These are phyloP conservation scores for Pseudogymnoascus verrucosus DNA, from an alignment of 2,329 filamentous ascomycete species.

Conservation along the genomic window DNA sequence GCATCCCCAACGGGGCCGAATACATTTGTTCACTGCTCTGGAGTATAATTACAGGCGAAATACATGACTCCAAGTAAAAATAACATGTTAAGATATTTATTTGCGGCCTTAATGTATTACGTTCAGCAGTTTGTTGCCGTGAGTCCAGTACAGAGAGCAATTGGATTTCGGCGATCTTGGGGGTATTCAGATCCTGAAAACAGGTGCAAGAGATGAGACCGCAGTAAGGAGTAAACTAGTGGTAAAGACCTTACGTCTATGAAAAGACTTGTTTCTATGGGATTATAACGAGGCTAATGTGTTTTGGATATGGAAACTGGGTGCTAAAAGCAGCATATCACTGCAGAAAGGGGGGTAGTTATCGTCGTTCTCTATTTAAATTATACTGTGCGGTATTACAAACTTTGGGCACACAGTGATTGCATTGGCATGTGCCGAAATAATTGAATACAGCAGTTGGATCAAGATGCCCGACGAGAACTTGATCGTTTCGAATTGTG, in stretches of 20 bases:
- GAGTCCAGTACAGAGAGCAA: too few relatives aligned
- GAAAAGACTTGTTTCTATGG: neutral
- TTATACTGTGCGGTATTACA: neutral
- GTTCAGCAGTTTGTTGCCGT: neutral
- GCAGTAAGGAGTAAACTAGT: neutral
- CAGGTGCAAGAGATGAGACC: neutral
- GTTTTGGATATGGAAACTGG: neutral
- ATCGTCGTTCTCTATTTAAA: neutral
- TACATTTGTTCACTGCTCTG: neutral
- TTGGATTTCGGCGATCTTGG: neutral
- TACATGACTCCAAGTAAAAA: neutral
- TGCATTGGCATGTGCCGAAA: neutral
- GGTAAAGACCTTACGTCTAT: neutral
- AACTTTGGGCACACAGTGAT: neutral
- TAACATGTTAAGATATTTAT: neutral
- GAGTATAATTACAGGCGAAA: neutral
- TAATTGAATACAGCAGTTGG: neutral
- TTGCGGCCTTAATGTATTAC: neutral
- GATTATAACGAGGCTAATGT: neutral
- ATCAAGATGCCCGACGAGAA: neutral
- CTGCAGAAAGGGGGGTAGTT: neutral
- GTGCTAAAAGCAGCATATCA: neutral
- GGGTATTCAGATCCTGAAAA: neutral
- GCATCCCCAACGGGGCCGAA: neutral
- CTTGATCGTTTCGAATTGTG: neutral